Evolutionary conservation across 768 basidiomycete species (phyloP).

Genomic region (Galerina sulciceps): DNA sequence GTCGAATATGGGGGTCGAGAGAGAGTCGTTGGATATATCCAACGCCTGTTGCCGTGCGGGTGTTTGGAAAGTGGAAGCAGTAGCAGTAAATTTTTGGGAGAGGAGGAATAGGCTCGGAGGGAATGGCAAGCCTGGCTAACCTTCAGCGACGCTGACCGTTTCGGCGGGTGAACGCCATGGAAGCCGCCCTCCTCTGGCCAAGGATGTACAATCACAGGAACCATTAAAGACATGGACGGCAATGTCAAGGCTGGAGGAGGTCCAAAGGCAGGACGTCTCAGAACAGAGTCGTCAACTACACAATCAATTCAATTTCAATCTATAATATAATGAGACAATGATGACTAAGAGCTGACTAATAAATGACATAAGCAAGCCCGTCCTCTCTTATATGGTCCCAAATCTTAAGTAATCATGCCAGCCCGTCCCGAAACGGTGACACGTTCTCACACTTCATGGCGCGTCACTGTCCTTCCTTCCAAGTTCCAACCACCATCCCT

Average conservation of each 20-base stretch:
- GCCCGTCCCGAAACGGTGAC: too few relatives aligned
- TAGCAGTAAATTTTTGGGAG: slow-evolving; percentile 17
- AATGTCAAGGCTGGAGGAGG: slow-evolving; percentile 17
- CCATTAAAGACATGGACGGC: slow-evolving; percentile 1
- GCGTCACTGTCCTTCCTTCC: too few relatives aligned
- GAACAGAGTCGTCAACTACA: slow-evolving; percentile 15
- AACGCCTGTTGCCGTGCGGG: neutral
- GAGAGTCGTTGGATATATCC: slow-evolving; percentile 15
- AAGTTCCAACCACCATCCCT: too few relatives aligned
- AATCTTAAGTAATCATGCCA: too few relatives aligned
- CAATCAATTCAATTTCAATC: neutral
- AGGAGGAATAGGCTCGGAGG: slow-evolving; percentile 18
- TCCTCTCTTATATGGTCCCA: too few relatives aligned
- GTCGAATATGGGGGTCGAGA: slow-evolving; percentile 14
- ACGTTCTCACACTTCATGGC: too few relatives aligned
- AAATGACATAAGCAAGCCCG: too few relatives aligned
- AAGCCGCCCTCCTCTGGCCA: slow-evolving; percentile 13
- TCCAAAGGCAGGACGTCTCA: slow-evolving; percentile 13
- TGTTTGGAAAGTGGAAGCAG: slow-evolving; percentile 9
- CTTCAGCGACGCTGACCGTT: slow-evolving; percentile 26
- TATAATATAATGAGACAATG: too few relatives aligned
- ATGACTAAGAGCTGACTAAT: too few relatives aligned
- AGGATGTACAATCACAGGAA: slow-evolving; percentile 18
- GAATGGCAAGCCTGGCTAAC: slow-evolving; percentile 21
- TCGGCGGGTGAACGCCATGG: slow-evolving; percentile 19